Evolutionary conservation across 306 rosid species (phyloP).

Genomic region (Neltuma alba): DNA sequence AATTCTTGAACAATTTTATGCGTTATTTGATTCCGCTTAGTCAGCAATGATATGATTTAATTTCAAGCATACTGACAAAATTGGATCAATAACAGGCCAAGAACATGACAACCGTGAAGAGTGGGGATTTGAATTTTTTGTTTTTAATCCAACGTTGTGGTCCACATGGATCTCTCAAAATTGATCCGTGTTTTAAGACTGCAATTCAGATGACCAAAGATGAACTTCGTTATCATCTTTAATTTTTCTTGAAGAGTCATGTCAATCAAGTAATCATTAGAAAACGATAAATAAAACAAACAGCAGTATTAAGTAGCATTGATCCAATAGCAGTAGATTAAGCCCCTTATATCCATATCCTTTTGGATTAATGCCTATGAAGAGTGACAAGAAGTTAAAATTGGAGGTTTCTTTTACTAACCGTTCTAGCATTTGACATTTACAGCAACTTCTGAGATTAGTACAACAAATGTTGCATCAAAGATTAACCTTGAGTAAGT

Average conservation of each 20-base stretch:
- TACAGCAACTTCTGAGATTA: slow-evolving; percentile 45
- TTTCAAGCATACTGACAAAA: background rate
- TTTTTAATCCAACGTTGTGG: background rate
- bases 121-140: background rate
- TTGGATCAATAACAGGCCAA: background rate
- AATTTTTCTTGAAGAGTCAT: background rate
- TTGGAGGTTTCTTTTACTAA: slow-evolving; percentile 2
- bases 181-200: background rate
- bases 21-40: too few species aligned
- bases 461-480: slow-evolving; percentile 14
- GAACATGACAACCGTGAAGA: background rate
- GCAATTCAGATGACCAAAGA: background rate
- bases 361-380: background rate
- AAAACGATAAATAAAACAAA: background rate
- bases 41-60: too few species aligned
- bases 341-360: background rate
- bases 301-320: background rate
- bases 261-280: background rate
- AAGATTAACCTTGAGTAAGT: slow-evolving; percentile 35
- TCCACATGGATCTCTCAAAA: background rate
- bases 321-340: background rate
- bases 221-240: background rate
- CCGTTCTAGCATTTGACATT: slow-evolving; percentile 45
- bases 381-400: background rate
- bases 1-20: too few species aligned